Base-by-base conservation (phyloP, 257 asterid species). In the Ilex aquifolium region DNA sequence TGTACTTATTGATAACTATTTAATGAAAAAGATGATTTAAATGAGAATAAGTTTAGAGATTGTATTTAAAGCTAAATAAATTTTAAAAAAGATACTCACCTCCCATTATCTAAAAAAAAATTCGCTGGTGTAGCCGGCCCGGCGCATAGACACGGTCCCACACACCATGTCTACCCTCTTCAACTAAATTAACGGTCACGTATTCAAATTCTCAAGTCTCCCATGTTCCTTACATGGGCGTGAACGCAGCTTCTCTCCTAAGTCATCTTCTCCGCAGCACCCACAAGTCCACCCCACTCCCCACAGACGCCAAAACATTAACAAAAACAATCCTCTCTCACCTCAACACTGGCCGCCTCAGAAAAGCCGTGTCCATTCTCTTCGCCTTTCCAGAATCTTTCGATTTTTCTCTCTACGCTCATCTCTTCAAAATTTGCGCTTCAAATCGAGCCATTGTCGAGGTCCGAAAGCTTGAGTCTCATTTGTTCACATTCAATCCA, bases 381-480 rank as follows among this genome's bases (percentile, higher is more conserved):
- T 89, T 86, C 65, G 58, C 86, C 42, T 75, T 91, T 21, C 71
- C 83, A 16, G 67, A 65, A 13, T 74, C 89, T 32, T 63, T 89
- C 31, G 82, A 82, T 32, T 74, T 70, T 72, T 55, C 81, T 15
- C 64, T 89, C 17, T 89, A 89, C 79, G 80, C 82, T 3, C 61
- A 75, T 52, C 97, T 89, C 74, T 78, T 90, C 75, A 69, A 77
- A 66, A 46, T 80, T 13, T 90, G 95, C 68, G 84, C 80, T 15
- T 63, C 79, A 16, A 69, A 59, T 42, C 79, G 68, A 59, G 83
- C 95, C 61, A 67, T 82, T n/a, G 74, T 85, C 50, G 95, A 83
- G 82, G 71, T 81, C 64, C 85, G 96, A 57, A 85, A 82, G 54
- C 80, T 88, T 0, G 93, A 88, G 52, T 85, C 91, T 5, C 96